phyloP scores from a whole-genome alignment of 345 rosid genomes.

The Eucalyptus fibrosa region DNA sequence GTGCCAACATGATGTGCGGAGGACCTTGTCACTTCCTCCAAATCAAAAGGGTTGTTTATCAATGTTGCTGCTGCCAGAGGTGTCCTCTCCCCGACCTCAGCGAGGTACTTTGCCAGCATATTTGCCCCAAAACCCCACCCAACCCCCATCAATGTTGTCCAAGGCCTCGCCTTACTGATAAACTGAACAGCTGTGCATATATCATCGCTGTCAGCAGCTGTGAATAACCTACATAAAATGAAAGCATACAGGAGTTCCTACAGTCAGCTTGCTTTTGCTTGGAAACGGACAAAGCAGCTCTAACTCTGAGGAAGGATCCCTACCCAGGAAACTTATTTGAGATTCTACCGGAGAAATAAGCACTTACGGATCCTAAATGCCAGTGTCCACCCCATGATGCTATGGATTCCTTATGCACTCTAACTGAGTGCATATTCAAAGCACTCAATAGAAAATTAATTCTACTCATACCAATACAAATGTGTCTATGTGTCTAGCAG shows the following conservation, averaged over 20 bases:
- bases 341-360: not conserved
- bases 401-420: not conserved
- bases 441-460: not conserved
- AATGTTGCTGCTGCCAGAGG: slow-evolving; percentile 85
- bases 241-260: slow-evolving; percentile 18
- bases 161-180: slow-evolving; percentile 74
- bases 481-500: not conserved
- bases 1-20: slow-evolving; percentile 31
- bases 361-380: not conserved
- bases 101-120: slow-evolving; percentile 81
- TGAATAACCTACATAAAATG: slow-evolving; percentile 69
- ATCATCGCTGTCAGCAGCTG: slow-evolving; percentile 99
- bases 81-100: slow-evolving; percentile 77
- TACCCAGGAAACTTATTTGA: not conserved
- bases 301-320: not conserved
- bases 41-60: slow-evolving; percentile 88
- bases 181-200: slow-evolving; percentile 61
- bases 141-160: slow-evolving; percentile 76
- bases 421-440: not conserved
- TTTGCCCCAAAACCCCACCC: slow-evolving; percentile 93
- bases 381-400: not conserved
- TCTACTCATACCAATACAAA: not conserved
- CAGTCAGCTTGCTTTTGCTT: not conserved
- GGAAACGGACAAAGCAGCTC: not conserved
- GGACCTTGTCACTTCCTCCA: slow-evolving; percentile 72